Conservation (phyloP, 176 grass and related monocot species). For the Oryza punctata region DNA sequence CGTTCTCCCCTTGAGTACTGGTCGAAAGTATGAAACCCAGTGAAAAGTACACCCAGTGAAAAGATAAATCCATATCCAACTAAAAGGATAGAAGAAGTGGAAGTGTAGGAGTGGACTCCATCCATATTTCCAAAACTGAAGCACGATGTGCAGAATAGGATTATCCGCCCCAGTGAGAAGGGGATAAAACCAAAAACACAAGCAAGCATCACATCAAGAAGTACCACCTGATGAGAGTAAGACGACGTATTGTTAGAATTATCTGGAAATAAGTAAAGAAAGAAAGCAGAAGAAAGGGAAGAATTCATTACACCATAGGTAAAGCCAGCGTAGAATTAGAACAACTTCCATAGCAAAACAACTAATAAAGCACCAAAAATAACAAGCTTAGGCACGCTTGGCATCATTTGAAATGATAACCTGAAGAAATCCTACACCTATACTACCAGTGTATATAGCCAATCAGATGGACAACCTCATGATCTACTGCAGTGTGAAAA, state of each 20-base stretch:
- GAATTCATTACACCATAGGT: not conserved
- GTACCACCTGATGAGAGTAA: conserved; percentile 26
- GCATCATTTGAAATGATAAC: not conserved
- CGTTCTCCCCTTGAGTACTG: conserved; percentile 21
- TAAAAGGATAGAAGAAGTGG: conserved; percentile 22
- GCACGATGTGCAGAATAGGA: conserved; percentile 1
- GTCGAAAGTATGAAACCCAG: conserved; percentile 17
- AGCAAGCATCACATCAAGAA: conserved; percentile 30
- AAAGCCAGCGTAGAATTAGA: not conserved
- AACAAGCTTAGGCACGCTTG: not conserved
- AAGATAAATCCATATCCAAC: conserved; percentile 35
- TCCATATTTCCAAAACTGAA: conserved; percentile 20
- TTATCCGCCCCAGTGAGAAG: conserved; percentile 38
- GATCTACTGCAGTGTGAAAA: not conserved
- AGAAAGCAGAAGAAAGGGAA: not conserved
- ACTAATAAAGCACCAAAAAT: not conserved
- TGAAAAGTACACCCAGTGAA: not conserved
- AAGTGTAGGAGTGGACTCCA: conserved; percentile 1
- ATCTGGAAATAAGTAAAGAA: not conserved
- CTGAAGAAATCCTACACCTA: conserved; percentile 10
- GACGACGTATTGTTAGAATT: not conserved
- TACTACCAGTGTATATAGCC: not conserved
- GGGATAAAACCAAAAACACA: conserved; percentile 31
- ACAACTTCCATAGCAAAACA: not conserved
- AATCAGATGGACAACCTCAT: not conserved